Conservation (phyloP, 2,329 filamentous ascomycete species). For the Grosmannia clavigera region DNA sequence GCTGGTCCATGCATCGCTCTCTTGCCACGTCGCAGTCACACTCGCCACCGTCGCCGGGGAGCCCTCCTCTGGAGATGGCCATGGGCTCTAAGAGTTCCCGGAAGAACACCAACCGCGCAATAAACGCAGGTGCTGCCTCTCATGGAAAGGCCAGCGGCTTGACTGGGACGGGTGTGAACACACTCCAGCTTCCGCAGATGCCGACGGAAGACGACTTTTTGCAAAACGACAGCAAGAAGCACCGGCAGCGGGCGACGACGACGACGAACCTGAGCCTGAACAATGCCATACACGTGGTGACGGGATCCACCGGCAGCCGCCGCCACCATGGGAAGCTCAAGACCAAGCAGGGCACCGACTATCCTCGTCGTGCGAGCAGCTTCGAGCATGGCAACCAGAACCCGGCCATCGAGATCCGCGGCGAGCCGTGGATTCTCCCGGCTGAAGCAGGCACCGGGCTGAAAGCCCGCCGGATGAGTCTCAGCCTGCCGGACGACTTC, state of each 20-base stretch:
- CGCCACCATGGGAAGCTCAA: conserved; percentile 8
- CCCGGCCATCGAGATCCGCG: conserved; percentile 13
- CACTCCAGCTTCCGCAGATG: conserved; percentile 16
- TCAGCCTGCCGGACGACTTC: conserved; percentile 63
- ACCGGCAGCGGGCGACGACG: conserved; percentile 30
- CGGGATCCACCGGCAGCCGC: conserved; percentile 12
- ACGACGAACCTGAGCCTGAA: conserved; percentile 37
- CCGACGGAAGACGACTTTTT: conserved; percentile 33
- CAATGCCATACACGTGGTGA: conserved; percentile 35
- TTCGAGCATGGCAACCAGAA: conserved; percentile 28
- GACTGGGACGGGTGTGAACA: conserved; percentile 9
- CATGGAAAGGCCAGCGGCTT: background rate
- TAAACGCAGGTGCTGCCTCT: background rate
- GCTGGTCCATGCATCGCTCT: conserved; percentile 33
- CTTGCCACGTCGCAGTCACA: conserved; percentile 34
- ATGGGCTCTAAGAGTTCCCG: background rate
- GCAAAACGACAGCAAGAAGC: conserved; percentile 35
- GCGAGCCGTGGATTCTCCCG: conserved; percentile 40
- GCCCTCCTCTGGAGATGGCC: conserved; percentile 28
- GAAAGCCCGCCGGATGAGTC: conserved; percentile 66
- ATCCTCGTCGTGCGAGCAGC: conserved; percentile 32
- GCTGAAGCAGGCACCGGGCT: conserved; percentile 61
- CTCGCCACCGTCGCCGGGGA: conserved; percentile 37
- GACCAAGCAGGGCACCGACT: conserved; percentile 11
- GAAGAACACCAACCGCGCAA: background rate